Evolutionary conservation across 1,139 yeast species (phyloP), one percentile per base, ranked within the genome.

Genomic region (Magnusiomyces ingens): DNA sequence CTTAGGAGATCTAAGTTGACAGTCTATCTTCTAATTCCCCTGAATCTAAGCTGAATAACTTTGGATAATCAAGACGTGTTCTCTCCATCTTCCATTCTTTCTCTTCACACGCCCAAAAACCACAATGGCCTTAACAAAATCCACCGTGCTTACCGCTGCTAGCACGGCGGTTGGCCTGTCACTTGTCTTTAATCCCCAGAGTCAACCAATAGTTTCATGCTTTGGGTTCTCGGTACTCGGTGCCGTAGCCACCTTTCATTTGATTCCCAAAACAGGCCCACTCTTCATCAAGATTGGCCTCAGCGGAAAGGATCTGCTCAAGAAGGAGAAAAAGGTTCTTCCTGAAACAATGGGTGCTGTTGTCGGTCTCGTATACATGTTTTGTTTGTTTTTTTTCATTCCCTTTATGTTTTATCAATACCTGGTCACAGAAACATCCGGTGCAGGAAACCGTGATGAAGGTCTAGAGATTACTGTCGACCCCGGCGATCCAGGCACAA

Each of bases 331-430:
- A 22, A 94, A 95, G 0, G 75, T 82, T 5, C 77, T 91, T 13
- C 94, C 99, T 1, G 99, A 93, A 69, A 80, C 95, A 0, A 84
- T 91, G 77, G 99, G 99, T 2, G 84, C 88, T 1, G 85, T 91
- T 0, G 79, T 90, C 6, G 95, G 96, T 0, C 76, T 86, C 2
- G 83, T 91, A 0, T 91, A 90, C 65, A 69, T 93, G 58, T 81
- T 90, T 61, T 70, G 85, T 49, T 85, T 93, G 90, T 80, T 89
- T 64, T 77, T 85, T 58, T 84, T 89, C 67, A 87, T 93, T 52
- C 99, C 99, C 15, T 89, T 91, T 67, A 75, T 91, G 64, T 93
- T 93, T 66, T 84, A 83, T 75, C 85, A 85, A 66, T 87, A 84
- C 66, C 73, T 89, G 61, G 87, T 85, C 42, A 76, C 82, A 2